Percentiles rank a stretch among this genome's conserved stretches.
Evolutionary conservation across 371 early-diverging fungal genomes (phyloP).

Genomic region (Saksenaea vasiformis): DNA sequence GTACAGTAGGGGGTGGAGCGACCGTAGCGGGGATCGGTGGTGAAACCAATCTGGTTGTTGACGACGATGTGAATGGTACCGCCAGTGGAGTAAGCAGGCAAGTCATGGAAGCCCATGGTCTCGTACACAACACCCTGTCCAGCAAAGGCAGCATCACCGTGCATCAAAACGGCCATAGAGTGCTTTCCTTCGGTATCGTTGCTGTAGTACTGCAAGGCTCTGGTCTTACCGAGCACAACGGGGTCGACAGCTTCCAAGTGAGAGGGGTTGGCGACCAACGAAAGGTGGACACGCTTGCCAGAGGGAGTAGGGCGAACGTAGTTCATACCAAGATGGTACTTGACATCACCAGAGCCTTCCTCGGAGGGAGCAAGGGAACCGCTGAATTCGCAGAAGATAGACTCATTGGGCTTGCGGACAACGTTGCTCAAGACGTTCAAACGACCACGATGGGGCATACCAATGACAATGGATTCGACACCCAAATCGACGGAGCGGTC

Average conservation of each 20-base stretch:
- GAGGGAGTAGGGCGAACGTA: conserved; percentile 94
- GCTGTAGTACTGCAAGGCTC: conserved; percentile 91
- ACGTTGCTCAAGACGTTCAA: conserved; percentile 97
- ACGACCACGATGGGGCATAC: conserved; percentile 99
- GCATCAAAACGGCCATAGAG: conserved; percentile 90
- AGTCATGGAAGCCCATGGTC: conserved; percentile 93
- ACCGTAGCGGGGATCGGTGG: conserved; percentile 93
- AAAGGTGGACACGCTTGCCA: conserved; percentile 94
- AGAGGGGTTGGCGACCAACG: conserved; percentile 97
- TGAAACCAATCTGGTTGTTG: conserved; percentile 99
- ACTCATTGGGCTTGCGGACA: conserved; percentile 96
- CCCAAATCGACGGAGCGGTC: conserved; percentile 94
- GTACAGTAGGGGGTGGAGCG: conserved; percentile 97
- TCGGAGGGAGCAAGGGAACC: conserved; percentile 71
- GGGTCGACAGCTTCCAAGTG: conserved; percentile 98
- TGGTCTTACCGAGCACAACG: conserved; percentile 95
- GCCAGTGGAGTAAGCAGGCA: conserved; percentile 94
- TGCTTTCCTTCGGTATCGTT: conserved; percentile 79
- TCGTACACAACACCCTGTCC: conserved; percentile 98
- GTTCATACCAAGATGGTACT: conserved; percentile 98
- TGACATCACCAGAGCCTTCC: conserved; percentile 98
- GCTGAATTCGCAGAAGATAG: conserved; percentile 96
- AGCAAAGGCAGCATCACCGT: conserved; percentile 98
- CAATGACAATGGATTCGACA: conserved; percentile 92
- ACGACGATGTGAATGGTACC: conserved; percentile 97